phyloP scores from a whole-genome alignment of 2,329 filamentous ascomycete genomes.

The Zarea fungicola region DNA sequence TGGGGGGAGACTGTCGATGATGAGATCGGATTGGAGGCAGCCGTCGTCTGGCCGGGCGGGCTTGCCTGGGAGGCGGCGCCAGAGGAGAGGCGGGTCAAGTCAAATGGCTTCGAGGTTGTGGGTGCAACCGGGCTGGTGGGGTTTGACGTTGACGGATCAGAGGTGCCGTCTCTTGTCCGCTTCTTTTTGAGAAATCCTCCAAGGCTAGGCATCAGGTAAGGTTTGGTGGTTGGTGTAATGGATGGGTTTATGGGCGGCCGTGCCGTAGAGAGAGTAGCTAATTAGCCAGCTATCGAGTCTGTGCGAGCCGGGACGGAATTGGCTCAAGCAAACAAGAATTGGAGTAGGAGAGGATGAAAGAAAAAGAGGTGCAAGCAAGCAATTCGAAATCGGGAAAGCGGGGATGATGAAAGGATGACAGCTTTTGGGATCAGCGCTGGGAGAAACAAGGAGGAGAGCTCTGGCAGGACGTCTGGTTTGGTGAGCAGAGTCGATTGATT shows the following conservation, averaged over 20 bases:
- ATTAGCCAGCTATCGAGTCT: conserved; percentile 7
- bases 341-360: conserved; percentile 6
- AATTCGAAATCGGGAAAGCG: conserved; percentile 6
- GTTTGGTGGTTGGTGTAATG: not conserved
- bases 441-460: not conserved
- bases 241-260: not conserved
- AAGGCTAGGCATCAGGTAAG: conserved; percentile 75
- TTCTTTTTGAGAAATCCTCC: conserved; percentile 98
- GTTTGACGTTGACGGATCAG: conserved; percentile 63
- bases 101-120: conserved; percentile 44
- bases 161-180: conserved; percentile 86
- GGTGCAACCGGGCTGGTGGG: conserved; percentile 59
- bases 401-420: not conserved
- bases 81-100: conserved; percentile 30
- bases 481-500: no score
- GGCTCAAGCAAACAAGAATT: conserved; percentile 8
- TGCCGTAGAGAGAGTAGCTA: not conserved
- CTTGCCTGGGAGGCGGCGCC: conserved; percentile 17
- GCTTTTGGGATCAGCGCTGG: not conserved
- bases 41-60: conserved; percentile 16
- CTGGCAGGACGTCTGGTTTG: no score
- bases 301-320: not conserved
- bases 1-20: conserved; percentile 11
- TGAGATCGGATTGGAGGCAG: conserved; percentile 17
- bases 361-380: conserved; percentile 13